These are phyloP conservation scores for Aegilops umbellulata DNA, from an alignment of 176 grass and related monocot species.

Conservation along the genomic window DNA sequence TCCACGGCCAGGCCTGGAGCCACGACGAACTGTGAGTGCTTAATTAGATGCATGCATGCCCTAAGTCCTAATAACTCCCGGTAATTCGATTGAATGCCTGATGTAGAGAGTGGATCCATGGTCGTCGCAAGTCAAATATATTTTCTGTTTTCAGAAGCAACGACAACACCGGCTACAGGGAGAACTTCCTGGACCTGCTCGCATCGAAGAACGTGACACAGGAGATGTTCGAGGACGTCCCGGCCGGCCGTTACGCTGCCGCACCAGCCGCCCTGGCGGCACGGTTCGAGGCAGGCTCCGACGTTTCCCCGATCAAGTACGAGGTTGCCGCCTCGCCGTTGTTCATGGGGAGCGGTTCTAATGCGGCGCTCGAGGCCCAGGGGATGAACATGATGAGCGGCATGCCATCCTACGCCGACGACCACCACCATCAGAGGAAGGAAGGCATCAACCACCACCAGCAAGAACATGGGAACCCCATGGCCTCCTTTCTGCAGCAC, in stretches of 20 bases:
- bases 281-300: constrained; percentile 12
- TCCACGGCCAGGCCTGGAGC: constrained; percentile 30
- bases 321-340: constrained; percentile 36
- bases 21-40: constrained; percentile 47
- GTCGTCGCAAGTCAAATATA: background rate
- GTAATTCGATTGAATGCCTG: background rate
- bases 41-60: background rate
- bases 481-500: constrained; percentile 52
- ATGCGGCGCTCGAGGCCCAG: constrained; percentile 17
- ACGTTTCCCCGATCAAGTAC: constrained; percentile 57
- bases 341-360: constrained; percentile 6
- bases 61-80: background rate
- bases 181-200: constrained; percentile 79
- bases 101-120: background rate
- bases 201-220: constrained; percentile 49
- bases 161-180: constrained; percentile 38
- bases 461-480: constrained; percentile 18
- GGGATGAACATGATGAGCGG: constrained; percentile 27
- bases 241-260: constrained; percentile 3
- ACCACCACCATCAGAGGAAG: constrained; percentile 32
- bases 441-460: constrained; percentile 21
- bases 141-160: constrained; percentile 24
- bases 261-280: constrained; percentile 5
- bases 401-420: constrained; percentile 27
- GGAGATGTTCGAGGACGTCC: constrained; percentile 45